Percentiles rank a stretch among this genome's conserved stretches.
These are phyloP conservation scores for Globisporangium nunn DNA, from an alignment of 352 stramenopile genomes.

Conservation along the genomic window DNA sequence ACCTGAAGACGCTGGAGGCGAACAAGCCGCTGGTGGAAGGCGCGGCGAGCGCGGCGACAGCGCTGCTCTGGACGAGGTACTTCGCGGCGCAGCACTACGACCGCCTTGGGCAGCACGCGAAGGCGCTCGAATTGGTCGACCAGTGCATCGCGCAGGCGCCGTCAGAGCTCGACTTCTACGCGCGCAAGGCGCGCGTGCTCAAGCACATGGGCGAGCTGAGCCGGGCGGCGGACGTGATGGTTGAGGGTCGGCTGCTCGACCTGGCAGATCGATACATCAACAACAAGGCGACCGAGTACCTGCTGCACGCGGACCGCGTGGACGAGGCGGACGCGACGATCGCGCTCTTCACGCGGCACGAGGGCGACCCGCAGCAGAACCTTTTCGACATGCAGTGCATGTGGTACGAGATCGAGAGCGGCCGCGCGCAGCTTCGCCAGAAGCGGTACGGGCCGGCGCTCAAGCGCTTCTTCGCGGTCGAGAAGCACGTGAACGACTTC, in stretches of 20 bases:
- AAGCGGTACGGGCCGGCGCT: constrained; percentile 80
- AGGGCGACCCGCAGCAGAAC: constrained; percentile 95
- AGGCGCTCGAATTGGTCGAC: constrained; percentile 88
- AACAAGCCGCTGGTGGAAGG: constrained; percentile 44
- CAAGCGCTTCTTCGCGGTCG: constrained; percentile 93
- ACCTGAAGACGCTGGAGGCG: constrained; percentile 65
- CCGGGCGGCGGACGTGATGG: constrained; percentile 88
- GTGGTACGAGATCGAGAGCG: constrained; percentile 96
- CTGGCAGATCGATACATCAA: constrained; percentile 98
- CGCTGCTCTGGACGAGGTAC: constrained; percentile 90
- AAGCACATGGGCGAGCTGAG: constrained; percentile 91
- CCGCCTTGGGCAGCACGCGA: constrained; percentile 73
- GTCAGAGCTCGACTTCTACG: constrained; percentile 91
- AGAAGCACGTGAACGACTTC: constrained; percentile 98
- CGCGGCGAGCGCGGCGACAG: constrained; percentile 27
- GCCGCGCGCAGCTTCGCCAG: constrained; percentile 49
- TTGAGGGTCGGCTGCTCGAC: constrained; percentile 91
- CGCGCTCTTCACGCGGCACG: constrained; percentile 94
- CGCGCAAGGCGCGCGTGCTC: constrained; percentile 90
- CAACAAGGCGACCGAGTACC: constrained; percentile 97
- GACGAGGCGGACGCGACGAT: constrained; percentile 92
- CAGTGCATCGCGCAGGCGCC: constrained; percentile 91
- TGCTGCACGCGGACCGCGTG: constrained; percentile 91
- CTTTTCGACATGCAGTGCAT: constrained; percentile 98
- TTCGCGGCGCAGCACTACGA: constrained; percentile 91